Percentiles rank a stretch among this genome's conserved stretches.
These are phyloP conservation scores for Sugiyamaella americana DNA, from an alignment of 805 yeast genomes.

Conservation along the genomic window DNA sequence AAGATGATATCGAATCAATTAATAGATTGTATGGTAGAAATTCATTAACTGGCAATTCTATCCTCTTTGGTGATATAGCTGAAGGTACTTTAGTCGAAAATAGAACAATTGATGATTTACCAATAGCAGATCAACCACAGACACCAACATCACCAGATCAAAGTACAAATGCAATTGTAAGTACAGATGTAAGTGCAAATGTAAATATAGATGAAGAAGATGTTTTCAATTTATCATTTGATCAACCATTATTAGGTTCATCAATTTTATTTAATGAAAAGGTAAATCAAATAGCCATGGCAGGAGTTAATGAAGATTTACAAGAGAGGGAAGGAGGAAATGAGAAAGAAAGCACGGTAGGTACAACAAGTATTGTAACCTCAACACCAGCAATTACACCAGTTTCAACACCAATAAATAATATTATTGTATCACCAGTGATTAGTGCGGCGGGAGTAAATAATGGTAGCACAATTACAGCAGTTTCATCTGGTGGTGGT, in stretches of 20 bases:
- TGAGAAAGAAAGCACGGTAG: no score
- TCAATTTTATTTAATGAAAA: not conserved
- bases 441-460: not conserved
- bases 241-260: not conserved
- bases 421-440: not conserved
- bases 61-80: not conserved
- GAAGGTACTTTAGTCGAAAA: not conserved
- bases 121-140: not conserved
- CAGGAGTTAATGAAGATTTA: no score
- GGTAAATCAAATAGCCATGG: not conserved
- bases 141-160: not conserved
- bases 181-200: no score
- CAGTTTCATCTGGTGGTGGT: slow-evolving; percentile 2
- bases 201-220: not conserved
- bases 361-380: no score
- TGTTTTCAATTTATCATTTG: not conserved
- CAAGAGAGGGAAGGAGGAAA: no score
- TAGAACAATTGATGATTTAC: no score
- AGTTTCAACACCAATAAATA: no score
- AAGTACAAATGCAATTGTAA: no score
- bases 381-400: no score
- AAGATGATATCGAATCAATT: not conserved
- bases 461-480: not conserved
- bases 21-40: not conserved
- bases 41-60: not conserved